Evolutionary conservation across 177 flowering plant species (phyloP).

Genomic region (Vitis hybrid): DNA sequence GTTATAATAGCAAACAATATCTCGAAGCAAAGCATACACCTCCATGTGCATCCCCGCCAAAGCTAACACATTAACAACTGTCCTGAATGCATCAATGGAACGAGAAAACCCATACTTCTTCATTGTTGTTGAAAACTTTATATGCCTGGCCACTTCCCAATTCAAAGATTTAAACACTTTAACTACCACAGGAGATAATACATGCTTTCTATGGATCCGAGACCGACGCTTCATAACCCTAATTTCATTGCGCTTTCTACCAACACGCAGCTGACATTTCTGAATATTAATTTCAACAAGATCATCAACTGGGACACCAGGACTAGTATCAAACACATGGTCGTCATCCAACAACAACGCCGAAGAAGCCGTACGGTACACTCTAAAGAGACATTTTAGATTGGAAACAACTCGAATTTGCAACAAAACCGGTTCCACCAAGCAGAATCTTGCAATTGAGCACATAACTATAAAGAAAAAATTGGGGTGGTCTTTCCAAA

Average conservation of each 20-base stretch:
- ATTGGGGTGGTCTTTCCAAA: no score
- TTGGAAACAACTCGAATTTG: slow-evolving; percentile 6
- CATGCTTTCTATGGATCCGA: slow-evolving; percentile 1
- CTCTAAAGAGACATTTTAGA: slow-evolving; percentile 7
- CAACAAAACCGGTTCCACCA: background rate
- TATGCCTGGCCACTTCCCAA: slow-evolving; percentile 30
- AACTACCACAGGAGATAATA: slow-evolving; percentile 31
- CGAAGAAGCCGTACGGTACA: slow-evolving; percentile 21
- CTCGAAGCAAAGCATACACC: slow-evolving; percentile 38
- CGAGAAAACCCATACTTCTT: slow-evolving; percentile 34
- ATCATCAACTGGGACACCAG: background rate
- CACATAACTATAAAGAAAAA: no score
- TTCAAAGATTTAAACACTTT: slow-evolving; percentile 30
- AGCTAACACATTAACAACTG: slow-evolving; percentile 39
- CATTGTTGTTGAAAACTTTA: slow-evolving; percentile 31
- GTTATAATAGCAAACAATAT: slow-evolving; percentile 33
- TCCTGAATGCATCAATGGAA: slow-evolving; percentile 35
- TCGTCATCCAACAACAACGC: slow-evolving; percentile 19
- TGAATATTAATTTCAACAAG: slow-evolving; percentile 1
- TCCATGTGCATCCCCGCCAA: slow-evolving; percentile 36
- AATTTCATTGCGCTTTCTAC: no score
- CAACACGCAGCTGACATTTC: no score
- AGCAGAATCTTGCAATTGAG: no score
- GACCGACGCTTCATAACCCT: background rate
- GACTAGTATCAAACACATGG: slow-evolving; percentile 15